Conservation (phyloP, 1,284 basidiomycete genomes). For the Trichosporon sp. region DNA sequence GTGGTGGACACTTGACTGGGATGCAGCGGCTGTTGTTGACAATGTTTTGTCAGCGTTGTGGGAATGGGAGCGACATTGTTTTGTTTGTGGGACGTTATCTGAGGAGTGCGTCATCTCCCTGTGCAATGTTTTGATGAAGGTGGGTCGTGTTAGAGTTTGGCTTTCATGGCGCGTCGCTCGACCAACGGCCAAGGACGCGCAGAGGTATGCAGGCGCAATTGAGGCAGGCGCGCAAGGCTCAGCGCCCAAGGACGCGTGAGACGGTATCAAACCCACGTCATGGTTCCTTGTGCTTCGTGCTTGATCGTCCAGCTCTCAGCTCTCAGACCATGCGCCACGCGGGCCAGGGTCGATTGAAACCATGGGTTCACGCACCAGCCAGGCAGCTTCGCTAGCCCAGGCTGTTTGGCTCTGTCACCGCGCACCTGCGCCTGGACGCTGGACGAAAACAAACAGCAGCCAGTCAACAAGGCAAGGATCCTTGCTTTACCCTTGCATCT, state of each 20-base stretch:
- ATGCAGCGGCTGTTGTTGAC: too few relatives aligned
- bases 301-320: neutral
- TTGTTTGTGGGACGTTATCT: neutral
- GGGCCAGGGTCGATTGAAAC: neutral
- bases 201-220: too few relatives aligned
- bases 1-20: neutral
- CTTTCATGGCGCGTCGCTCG: neutral
- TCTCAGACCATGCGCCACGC: neutral
- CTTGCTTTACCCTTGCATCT: neutral
- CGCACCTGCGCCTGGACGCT: neutral
- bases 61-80: neutral
- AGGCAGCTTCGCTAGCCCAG: too few relatives aligned
- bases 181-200: neutral
- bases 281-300: neutral
- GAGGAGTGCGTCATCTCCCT: slow-evolving; percentile 12
- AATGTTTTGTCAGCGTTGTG: too few relatives aligned
- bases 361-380: too few relatives aligned
- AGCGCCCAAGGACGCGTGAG: neutral
- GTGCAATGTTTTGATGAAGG: neutral
- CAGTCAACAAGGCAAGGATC: neutral
- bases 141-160: neutral
- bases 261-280: slow-evolving; percentile 6
- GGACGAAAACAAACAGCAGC: slow-evolving; percentile 1
- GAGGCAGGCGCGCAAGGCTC: neutral
- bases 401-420: too few relatives aligned